These are phyloP conservation scores for Pyrenula aspistea DNA, from an alignment of 495 filamentous ascomycete species.

Conservation along the genomic window DNA sequence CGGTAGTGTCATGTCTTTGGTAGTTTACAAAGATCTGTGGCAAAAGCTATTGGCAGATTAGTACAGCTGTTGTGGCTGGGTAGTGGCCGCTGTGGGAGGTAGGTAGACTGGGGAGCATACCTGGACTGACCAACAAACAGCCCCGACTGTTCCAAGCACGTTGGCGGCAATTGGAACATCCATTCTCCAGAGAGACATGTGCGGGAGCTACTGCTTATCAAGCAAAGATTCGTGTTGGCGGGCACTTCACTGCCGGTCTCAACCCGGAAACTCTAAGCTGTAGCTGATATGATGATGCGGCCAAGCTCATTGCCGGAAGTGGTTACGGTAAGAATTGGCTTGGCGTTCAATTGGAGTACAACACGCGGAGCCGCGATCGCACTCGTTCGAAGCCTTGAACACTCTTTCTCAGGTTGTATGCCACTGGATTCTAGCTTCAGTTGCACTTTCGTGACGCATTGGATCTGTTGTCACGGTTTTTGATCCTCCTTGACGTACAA, in stretches of 20 bases:
- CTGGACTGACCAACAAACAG: constrained; percentile 45
- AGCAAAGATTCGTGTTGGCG: no score
- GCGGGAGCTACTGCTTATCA: no score
- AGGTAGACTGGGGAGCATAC: constrained; percentile 9
- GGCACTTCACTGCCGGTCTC: no score
- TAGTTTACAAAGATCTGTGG: constrained; percentile 57
- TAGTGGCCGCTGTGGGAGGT: neutral
- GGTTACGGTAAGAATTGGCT: neutral
- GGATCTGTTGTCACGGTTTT: no score
- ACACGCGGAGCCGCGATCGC: neutral
- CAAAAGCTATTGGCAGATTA: constrained; percentile 48
- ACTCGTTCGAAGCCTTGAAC: no score
- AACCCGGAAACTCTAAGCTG: no score
- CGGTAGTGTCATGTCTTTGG: constrained; percentile 42
- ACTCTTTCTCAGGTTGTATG: no score
- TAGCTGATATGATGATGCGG: no score
- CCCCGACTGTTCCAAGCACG: constrained; percentile 43
- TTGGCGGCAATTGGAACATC: constrained; percentile 41
- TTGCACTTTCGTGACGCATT: no score
- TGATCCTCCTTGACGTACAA: no score
- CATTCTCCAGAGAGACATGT: constrained; percentile 27
- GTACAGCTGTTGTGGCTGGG: neutral
- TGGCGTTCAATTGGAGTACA: neutral
- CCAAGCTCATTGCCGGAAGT: neutral
- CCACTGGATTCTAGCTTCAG: no score